Evolutionary conservation across 2,329 filamentous ascomycete genomes (phyloP).

Genomic region (Daldinia sp.): DNA sequence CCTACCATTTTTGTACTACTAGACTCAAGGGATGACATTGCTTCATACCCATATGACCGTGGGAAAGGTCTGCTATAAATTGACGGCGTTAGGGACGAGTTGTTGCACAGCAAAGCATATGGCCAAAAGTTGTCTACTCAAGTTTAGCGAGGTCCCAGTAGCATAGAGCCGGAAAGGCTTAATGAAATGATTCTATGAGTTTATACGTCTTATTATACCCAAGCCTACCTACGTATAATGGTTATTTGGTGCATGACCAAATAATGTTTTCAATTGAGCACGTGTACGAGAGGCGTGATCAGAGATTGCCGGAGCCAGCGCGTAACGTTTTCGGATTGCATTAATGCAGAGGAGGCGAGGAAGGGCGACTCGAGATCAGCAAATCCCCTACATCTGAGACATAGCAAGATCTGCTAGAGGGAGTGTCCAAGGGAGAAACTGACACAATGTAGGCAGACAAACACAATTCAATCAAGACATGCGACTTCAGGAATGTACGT

Average conservation of each 20-base stretch:
- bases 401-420: background rate
- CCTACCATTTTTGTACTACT: constrained; percentile 16
- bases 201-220: background rate
- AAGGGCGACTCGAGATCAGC: too few relatives aligned
- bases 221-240: background rate
- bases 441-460: background rate
- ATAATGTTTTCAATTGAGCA: too few relatives aligned
- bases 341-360: too few relatives aligned
- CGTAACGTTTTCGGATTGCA: too few relatives aligned
- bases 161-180: constrained; percentile 14
- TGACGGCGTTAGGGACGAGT: constrained; percentile 14
- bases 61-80: constrained; percentile 8
- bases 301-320: too few relatives aligned
- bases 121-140: constrained; percentile 5
- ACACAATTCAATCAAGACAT: background rate
- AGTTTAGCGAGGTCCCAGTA: constrained; percentile 10
- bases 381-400: background rate
- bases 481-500: background rate
- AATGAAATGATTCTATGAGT: constrained; percentile 28
- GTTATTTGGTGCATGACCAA: too few relatives aligned
- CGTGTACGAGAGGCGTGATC: too few relatives aligned
- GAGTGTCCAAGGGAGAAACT: background rate
- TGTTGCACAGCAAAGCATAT: background rate
- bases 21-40: background rate
- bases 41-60: background rate